Base-by-base conservation (phyloP, 257 asterid genomes). In the Jacaranda mimosifolia region DNA sequence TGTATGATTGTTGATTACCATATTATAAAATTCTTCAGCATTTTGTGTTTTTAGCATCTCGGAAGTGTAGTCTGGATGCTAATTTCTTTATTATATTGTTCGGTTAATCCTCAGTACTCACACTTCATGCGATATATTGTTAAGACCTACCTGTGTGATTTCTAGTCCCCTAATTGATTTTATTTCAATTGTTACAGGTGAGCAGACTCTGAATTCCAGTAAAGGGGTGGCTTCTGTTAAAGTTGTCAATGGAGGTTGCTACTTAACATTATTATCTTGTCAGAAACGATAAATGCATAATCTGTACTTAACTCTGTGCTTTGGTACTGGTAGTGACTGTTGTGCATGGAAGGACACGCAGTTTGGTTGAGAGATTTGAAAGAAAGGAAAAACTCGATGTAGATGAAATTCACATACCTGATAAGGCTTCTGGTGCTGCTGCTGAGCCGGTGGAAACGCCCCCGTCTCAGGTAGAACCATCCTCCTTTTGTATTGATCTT, bases 341-440 rank as follows among this genome's bases (percentile, higher is more conserved):
- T 83, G 89, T 86, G 75, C 91, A 74, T 71, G 99, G 99, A 86
- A 88, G 97, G 89, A 95, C 99, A 0, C 97, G 98, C 64, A 89
- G 94, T 81, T 79, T 91, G 87, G 99, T 95, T 79, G 96, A 95
- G 89, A 95, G 94, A 80, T 91, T 95, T 84, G 99, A 95, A 75
- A 86, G 78, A 78, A 88, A 87, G 78, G 97, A 93, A 80, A 86
- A 67, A 26, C 3, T 68, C 38, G 86, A 69, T 19, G 82, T 71
- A 56, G 86, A 73, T 82, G 98, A 91, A 77, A 74, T 60, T 75
- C 71, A 70, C 72, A 66, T 70, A 9, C 86, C 89, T 46, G 85
- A 82, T 70, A 57, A 9, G 52, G 82, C 74, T 81, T 78, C 88
- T 77, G 77, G 43, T 52, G 73, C 72, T 64, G 79, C 79, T 69